Conservation (phyloP, 768 basidiomycete genomes). For the Amanita rimosa region DNA sequence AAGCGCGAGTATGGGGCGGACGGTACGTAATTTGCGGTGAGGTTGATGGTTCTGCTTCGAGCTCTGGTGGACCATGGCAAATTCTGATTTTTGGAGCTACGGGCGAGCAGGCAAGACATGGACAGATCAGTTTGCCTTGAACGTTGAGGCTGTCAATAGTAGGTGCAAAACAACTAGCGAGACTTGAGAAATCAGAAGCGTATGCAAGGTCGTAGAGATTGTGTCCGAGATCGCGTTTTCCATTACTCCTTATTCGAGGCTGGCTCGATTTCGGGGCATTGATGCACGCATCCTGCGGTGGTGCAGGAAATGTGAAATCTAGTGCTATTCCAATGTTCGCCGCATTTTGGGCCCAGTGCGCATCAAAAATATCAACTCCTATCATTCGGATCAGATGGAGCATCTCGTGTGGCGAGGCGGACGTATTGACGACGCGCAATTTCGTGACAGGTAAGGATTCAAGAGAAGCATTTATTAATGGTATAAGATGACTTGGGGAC, state of each 20-base stretch:
- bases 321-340: constrained; percentile 65
- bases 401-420: constrained; percentile 63
- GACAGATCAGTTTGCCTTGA: constrained; percentile 20
- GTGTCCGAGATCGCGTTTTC: constrained; percentile 45
- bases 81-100: constrained; percentile 20
- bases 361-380: constrained; percentile 72
- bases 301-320: constrained; percentile 64
- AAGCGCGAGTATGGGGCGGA: constrained; percentile 41
- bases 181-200: constrained; percentile 44
- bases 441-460: constrained; percentile 38
- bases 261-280: not conserved
- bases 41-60: constrained; percentile 9
- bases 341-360: constrained; percentile 56
- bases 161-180: constrained; percentile 29
- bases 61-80: constrained; percentile 35
- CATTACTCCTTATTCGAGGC: constrained; percentile 6
- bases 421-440: constrained; percentile 48
- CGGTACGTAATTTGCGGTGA: constrained; percentile 8
- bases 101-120: constrained; percentile 49
- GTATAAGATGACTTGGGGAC: constrained; percentile 14
- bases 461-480: constrained; percentile 53
- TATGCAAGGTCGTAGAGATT: constrained; percentile 59
- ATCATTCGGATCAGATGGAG: constrained; percentile 49
- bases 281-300: not conserved
- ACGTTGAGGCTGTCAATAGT: constrained; percentile 7